These are phyloP conservation scores for Camellia oleifera DNA, from an alignment of 179 eudicot genomes.

Conservation along the genomic window DNA sequence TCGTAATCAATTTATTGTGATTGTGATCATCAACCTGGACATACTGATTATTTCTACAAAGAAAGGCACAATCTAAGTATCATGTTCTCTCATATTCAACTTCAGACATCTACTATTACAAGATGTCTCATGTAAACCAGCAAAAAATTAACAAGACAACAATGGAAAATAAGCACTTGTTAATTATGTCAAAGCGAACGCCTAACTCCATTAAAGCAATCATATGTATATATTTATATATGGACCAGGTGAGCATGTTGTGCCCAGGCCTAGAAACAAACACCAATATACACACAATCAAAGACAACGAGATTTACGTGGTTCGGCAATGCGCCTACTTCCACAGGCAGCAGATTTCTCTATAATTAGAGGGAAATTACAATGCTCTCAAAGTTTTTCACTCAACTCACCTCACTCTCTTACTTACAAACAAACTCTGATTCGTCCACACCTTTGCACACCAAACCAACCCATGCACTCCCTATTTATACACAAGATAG, in stretches of 20 bases:
- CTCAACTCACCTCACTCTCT: too few species aligned
- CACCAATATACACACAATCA: too few species aligned
- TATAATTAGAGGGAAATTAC: too few species aligned
- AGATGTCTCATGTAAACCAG: background rate
- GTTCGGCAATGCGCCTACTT: too few species aligned
- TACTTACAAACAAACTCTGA: too few species aligned
- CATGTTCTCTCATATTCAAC: background rate
- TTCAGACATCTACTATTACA: background rate
- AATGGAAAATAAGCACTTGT: background rate
- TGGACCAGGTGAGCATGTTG: background rate
- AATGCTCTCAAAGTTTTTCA: too few species aligned
- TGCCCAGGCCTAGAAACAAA: too few species aligned
- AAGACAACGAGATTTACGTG: too few species aligned
- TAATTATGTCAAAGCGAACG: background rate
- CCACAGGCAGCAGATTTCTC: too few species aligned
- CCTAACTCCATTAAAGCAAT: background rate
- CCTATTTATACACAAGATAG: too few species aligned
- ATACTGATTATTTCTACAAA: background rate
- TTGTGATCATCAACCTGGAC: background rate
- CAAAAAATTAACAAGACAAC: background rate
- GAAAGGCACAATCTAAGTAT: background rate
- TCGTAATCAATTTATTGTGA: background rate
- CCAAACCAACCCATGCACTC: too few species aligned
- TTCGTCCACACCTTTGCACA: too few species aligned
- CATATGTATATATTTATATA: background rate